A percentile compares a stretch with the other conserved stretches of the same genome.
Evolutionary conservation across 2,329 filamentous ascomycete genomes (phyloP).

Genomic region (Aspergillus pseudotamarii): DNA sequence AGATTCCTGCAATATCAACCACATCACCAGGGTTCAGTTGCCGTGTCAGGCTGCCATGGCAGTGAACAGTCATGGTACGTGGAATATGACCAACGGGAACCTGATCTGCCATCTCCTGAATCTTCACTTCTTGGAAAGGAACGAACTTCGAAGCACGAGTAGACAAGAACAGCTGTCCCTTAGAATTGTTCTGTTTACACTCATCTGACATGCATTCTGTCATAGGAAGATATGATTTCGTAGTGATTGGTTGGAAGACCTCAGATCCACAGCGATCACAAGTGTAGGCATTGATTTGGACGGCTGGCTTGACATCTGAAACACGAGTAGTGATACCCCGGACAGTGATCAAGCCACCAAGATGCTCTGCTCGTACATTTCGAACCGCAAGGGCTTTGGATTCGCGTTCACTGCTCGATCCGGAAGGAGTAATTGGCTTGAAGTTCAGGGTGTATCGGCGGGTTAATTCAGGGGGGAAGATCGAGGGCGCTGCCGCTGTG

Average conservation of each 20-base stretch:
- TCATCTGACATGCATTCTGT: slow-evolving; percentile 86
- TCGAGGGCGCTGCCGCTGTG: slow-evolving; percentile 67
- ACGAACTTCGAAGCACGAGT: slow-evolving; percentile 96
- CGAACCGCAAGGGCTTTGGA: slow-evolving; percentile 81
- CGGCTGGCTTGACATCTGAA: slow-evolving; percentile 94
- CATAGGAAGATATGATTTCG: slow-evolving; percentile 87
- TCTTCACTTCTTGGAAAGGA: slow-evolving; percentile 97
- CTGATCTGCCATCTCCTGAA: slow-evolving; percentile 99
- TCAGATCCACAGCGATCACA: slow-evolving; percentile 96
- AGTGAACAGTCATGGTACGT: slow-evolving; percentile 83
- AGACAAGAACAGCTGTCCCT: slow-evolving; percentile 89
- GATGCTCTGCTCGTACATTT: slow-evolving; percentile 87
- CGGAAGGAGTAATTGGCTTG: slow-evolving; percentile 79
- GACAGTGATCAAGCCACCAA: slow-evolving; percentile 90
- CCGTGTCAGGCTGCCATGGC: slow-evolving; percentile 81
- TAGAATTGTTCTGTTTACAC: slow-evolving; percentile 86
- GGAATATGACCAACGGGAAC: slow-evolving; percentile 98
- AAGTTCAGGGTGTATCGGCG: slow-evolving; percentile 95
- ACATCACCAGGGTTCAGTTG: slow-evolving; percentile 92
- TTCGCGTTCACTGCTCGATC: slow-evolving; percentile 62
- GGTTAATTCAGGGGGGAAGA: slow-evolving; percentile 89
- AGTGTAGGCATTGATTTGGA: slow-evolving; percentile 97
- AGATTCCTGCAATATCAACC: slow-evolving; percentile 91
- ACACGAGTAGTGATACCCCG: slow-evolving; percentile 93
- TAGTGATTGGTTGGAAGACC: slow-evolving; percentile 93